Conservation (phyloP, 2,329 filamentous ascomycete species). For the Dactylellina parvicollis region DNA sequence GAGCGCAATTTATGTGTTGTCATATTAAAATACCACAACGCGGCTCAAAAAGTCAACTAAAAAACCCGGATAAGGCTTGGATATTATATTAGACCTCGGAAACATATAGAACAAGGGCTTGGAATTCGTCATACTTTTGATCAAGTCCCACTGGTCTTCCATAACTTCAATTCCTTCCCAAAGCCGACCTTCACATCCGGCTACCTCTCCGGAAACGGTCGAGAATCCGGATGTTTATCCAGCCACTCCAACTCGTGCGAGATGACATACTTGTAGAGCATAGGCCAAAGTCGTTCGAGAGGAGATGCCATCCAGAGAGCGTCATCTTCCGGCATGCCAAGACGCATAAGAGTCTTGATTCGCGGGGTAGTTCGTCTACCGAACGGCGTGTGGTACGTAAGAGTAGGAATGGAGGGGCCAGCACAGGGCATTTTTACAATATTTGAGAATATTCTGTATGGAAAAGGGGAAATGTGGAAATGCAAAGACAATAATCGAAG, state of each 20-base stretch:
- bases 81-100: too few species aligned
- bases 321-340: conserved; percentile 14
- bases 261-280: conserved; percentile 4
- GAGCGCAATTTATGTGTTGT: too few species aligned
- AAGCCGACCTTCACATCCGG: not conserved
- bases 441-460: not conserved
- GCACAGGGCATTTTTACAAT: conserved; percentile 26
- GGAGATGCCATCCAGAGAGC: conserved; percentile 7
- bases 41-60: too few species aligned
- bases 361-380: not conserved
- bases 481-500: too few species aligned
- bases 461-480: too few species aligned
- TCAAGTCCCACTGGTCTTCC: too few species aligned
- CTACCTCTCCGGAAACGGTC: not conserved
- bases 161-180: not conserved
- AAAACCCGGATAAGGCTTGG: too few species aligned
- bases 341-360: conserved; percentile 4
- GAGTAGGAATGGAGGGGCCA: conserved; percentile 16
- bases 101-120: too few species aligned
- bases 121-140: too few species aligned
- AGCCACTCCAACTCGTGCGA: conserved; percentile 13
- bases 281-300: conserved; percentile 9
- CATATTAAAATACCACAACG: too few species aligned
- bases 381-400: conserved; percentile 30
- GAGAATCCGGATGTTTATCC: not conserved